Evolutionary conservation across 192 early-diverging fungal species (phyloP), one percentile per base, ranked within the genome.

Genomic region (Podila minutissima): DNA sequence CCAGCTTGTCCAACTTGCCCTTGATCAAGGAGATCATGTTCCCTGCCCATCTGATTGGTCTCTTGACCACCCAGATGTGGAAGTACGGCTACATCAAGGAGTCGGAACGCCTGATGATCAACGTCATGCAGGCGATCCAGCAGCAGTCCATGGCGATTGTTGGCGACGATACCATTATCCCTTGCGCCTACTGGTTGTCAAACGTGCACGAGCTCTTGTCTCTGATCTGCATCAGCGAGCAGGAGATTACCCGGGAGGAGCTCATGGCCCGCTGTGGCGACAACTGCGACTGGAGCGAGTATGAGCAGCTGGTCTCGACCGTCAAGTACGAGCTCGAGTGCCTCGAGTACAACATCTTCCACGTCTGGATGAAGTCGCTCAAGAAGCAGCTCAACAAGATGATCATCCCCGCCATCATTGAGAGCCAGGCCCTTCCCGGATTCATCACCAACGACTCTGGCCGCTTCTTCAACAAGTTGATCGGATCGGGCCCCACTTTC

Each of bases 311-410:
- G 4, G 92, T 98, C 63, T 92, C 93, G 62, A 94, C 95, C 26
- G 91, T 96, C 64, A 93, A 95, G 78, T 92, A 89, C 83, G 96
- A 98, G 63, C 86, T 98, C 32, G 94, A 99, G 83, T 91, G 94
- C 69, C 83, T 99, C 31, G 89, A 98, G 62, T 91, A 95, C 41
- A 95, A 97, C 64, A 97, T 98, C 67, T 98, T 96, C 90, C 96
- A 96, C 86, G 95, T 95, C 24, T 98, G 97, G 97, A 95, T 98
- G 91, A 97, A 96, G 83, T 95, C 97, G 62, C 88, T 98, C 72
- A 97, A 98, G 84, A 99, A 98, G 86, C 91, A 94, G 10, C 87
- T 99, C 26, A 88, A 86, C 66, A 96, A 97, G 88, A 95, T 98
- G 90, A 94, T 97, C 70, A 94, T 99, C 41, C 97, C 97, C 5